Evolutionary conservation across 2,329 filamentous ascomycete genomes (phyloP).

Genomic region (Sclerotiophoma versabilis): DNA sequence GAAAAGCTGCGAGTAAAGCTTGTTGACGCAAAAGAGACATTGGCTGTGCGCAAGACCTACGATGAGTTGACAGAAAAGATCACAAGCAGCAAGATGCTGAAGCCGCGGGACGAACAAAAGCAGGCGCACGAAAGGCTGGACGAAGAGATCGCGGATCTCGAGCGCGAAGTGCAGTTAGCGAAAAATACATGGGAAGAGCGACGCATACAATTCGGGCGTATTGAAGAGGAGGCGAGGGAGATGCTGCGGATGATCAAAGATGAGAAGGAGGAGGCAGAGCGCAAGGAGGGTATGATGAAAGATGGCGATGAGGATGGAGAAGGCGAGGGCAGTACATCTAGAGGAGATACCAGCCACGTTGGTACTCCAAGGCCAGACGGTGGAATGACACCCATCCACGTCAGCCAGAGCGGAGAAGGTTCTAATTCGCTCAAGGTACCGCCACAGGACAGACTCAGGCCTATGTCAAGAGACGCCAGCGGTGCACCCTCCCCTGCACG

Average conservation of each 20-base stretch:
- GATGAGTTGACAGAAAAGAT: constrained; percentile 90
- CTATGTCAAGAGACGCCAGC: constrained; percentile 39
- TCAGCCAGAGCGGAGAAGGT: constrained; percentile 41
- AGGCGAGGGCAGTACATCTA: constrained; percentile 48
- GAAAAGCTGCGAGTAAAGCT: constrained; percentile 75
- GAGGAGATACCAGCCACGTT: constrained; percentile 49
- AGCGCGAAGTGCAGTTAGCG: constrained; percentile 83
- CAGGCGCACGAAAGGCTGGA: constrained; percentile 80
- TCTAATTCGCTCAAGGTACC: constrained; percentile 37
- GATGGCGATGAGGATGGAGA: constrained; percentile 51
- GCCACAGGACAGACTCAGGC: constrained; percentile 42
- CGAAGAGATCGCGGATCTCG: constrained; percentile 85
- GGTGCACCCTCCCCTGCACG: constrained; percentile 35
- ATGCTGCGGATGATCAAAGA: constrained; percentile 86
- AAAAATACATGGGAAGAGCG: constrained; percentile 84
- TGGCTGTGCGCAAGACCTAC: constrained; percentile 82
- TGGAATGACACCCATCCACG: constrained; percentile 51
- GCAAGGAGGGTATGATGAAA: constrained; percentile 72
- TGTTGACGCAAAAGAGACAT: constrained; percentile 68
- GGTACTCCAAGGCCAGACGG: constrained; percentile 56
- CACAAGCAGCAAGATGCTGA: constrained; percentile 78
- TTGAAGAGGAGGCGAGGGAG: constrained; percentile 90
- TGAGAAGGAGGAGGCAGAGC: constrained; percentile 93
- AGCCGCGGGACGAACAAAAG: constrained; percentile 83
- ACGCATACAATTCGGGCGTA: constrained; percentile 82